These are phyloP conservation scores for Fomitopsis serialis DNA, from an alignment of 768 basidiomycete genomes.

Conservation along the genomic window DNA sequence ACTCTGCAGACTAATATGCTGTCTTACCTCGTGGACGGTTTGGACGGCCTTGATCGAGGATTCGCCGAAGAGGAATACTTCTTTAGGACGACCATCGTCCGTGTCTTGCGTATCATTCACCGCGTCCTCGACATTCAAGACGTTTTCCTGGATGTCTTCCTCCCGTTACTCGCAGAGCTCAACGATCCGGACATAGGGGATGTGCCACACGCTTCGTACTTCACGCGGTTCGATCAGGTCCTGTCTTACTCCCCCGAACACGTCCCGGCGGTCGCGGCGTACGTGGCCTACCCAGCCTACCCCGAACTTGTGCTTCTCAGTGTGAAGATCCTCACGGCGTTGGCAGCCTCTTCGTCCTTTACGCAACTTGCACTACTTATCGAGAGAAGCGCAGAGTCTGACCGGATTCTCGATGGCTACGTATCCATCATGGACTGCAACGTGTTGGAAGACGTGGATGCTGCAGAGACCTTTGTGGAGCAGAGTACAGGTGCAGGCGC, in stretches of 20 bases:
- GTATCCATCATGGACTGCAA: slow-evolving; percentile 59
- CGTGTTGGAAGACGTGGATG: slow-evolving; percentile 52
- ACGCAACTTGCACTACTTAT: slow-evolving; percentile 74
- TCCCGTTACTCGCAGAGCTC: slow-evolving; percentile 70
- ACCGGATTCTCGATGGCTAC: slow-evolving; percentile 81
- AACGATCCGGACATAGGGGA: slow-evolving; percentile 51
- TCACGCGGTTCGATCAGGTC: slow-evolving; percentile 70
- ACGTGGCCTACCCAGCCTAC: slow-evolving; percentile 66
- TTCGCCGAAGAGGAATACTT: slow-evolving; percentile 64
- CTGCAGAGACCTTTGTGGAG: slow-evolving; percentile 55
- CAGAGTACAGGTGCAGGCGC: slow-evolving; percentile 72
- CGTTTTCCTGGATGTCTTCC: slow-evolving; percentile 82
- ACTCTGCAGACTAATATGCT: slow-evolving; percentile 70
- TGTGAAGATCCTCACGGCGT: slow-evolving; percentile 65
- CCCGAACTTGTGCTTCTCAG: slow-evolving; percentile 72
- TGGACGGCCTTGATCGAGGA: slow-evolving; percentile 69
- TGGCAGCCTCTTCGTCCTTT: slow-evolving; percentile 64
- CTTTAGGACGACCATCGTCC: slow-evolving; percentile 71
- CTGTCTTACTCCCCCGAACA: slow-evolving; percentile 64
- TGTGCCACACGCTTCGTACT: slow-evolving; percentile 60
- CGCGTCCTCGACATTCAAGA: slow-evolving; percentile 83
- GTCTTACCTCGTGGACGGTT: slow-evolving; percentile 75
- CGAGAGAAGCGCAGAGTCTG: slow-evolving; percentile 75
- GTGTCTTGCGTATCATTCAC: slow-evolving; percentile 76
- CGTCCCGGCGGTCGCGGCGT: slow-evolving; percentile 78